Base-by-base conservation (phyloP, 257 asterid species). In the Solanum commersonii region DNA sequence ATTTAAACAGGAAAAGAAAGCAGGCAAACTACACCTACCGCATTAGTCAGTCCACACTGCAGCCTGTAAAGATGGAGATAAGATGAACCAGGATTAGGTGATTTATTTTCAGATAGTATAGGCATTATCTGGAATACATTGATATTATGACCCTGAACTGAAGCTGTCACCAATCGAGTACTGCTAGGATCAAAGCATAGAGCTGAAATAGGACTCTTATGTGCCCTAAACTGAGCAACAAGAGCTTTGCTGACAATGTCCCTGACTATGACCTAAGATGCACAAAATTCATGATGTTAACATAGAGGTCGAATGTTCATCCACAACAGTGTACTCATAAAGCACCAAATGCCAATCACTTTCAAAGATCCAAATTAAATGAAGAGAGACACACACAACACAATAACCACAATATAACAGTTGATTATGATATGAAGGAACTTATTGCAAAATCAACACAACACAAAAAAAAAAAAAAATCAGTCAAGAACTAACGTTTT, bases 171-270 rank as follows among this genome's bases (percentile, higher is more conserved):
- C 92, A 95, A 68, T 84, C 91, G 91, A 27, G 87, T 92, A 59
- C 92, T 93, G 87, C 90, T 90, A 23, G 92, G 92, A 89, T 92
- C 94, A 87, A 92, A 91, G 89, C 94, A 91, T 68, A 92, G 74
- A 11, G 94, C 87, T 68, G 92, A 89, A 87, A 92, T 91, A 90
- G 99, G 98, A 90, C 97, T 93, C 87, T 94, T 94, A 85, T 97
- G 99, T 13, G 99, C 98, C 91, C 94, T 92, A 90, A 97, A 97
- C 89, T 96, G 99, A 1, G 98, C 93, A 72, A 97, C 89, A 89
- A 95, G 92, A 84, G 91, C 89, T 92, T 93, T 96, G 90, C 90
- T 87, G 86, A 95, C 94, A 34, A 92, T 90, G 91, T 97, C 99
- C 90, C 98, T 93, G 82, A 97, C 98, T 87, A 97, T 93, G 63